These are phyloP conservation scores for Claviceps fusiformis DNA, from an alignment of 2,329 filamentous ascomycete genomes.

Conservation along the genomic window DNA sequence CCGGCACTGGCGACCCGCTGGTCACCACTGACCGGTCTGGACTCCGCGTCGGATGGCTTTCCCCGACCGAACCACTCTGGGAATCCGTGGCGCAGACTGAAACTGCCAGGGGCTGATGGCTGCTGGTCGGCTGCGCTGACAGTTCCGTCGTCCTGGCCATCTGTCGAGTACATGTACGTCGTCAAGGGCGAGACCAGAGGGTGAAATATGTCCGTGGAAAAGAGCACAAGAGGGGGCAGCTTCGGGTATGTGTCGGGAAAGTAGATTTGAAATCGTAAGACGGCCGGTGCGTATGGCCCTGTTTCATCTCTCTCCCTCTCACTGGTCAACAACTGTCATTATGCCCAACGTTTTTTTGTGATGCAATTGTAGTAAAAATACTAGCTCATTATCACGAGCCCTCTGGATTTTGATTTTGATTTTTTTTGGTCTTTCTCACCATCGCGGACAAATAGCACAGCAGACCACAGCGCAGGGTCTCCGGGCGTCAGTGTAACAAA, in stretches of 20 bases:
- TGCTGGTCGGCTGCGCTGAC: slow-evolving; percentile 76
- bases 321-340: neutral
- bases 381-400: neutral
- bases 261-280: slow-evolving; percentile 79
- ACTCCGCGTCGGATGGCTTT: slow-evolving; percentile 25
- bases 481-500: slow-evolving; percentile 76
- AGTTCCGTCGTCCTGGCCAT: slow-evolving; percentile 59
- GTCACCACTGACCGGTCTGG: slow-evolving; percentile 29
- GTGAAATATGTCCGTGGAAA: slow-evolving; percentile 89
- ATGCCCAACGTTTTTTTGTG: neutral
- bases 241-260: slow-evolving; percentile 73
- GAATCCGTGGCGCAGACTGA: slow-evolving; percentile 83
- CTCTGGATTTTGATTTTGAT: neutral
- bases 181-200: slow-evolving; percentile 83
- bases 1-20: slow-evolving; percentile 15
- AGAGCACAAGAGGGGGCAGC: slow-evolving; percentile 71
- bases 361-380: neutral
- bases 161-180: slow-evolving; percentile 86
- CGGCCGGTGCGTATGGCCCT: slow-evolving; percentile 82
- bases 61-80: slow-evolving; percentile 71
- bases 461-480: slow-evolving; percentile 72
- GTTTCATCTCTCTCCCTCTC: neutral
- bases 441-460: slow-evolving; percentile 81
- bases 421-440: slow-evolving; percentile 34
- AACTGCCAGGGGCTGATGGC: slow-evolving; percentile 72